Evolutionary conservation across 2,329 filamentous ascomycete species (phyloP).

Genomic region (Talaromyces rugulosus): DNA sequence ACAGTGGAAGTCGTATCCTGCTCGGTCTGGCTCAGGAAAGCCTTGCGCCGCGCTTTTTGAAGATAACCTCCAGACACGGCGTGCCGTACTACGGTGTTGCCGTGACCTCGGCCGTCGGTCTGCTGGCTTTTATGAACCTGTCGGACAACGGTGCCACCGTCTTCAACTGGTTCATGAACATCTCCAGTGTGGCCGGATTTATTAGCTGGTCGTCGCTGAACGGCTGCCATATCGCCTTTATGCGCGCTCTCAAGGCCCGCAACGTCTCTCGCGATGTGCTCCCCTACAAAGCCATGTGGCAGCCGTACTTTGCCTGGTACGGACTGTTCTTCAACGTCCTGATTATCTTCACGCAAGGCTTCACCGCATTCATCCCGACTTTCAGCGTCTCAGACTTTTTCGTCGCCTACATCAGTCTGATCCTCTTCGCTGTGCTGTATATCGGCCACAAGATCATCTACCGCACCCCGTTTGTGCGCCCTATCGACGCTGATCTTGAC

Average conservation of each 20-base stretch:
- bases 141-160: conserved; percentile 52
- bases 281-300: conserved; percentile 58
- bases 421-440: conserved; percentile 56
- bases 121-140: conserved; percentile 65
- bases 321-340: conserved; percentile 62
- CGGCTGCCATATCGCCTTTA: conserved; percentile 62
- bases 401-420: conserved; percentile 61
- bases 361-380: conserved; percentile 59
- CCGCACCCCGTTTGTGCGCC: conserved; percentile 39
- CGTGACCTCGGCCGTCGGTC: conserved; percentile 54
- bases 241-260: conserved; percentile 55
- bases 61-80: conserved; percentile 56
- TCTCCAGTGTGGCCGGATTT: conserved; percentile 64
- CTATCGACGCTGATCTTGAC: conserved; percentile 40
- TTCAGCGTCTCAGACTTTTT: conserved; percentile 56
- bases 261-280: conserved; percentile 54
- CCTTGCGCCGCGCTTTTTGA: conserved; percentile 60
- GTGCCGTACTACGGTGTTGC: conserved; percentile 61
- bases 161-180: conserved; percentile 70
- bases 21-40: conserved; percentile 62
- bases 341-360: conserved; percentile 65
- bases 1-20: conserved; percentile 66
- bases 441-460: conserved; percentile 46
- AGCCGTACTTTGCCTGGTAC: conserved; percentile 63
- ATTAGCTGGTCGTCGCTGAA: conserved; percentile 57